Conservation (phyloP, 805 yeast genomes). For the Pichia scutulata region DNA sequence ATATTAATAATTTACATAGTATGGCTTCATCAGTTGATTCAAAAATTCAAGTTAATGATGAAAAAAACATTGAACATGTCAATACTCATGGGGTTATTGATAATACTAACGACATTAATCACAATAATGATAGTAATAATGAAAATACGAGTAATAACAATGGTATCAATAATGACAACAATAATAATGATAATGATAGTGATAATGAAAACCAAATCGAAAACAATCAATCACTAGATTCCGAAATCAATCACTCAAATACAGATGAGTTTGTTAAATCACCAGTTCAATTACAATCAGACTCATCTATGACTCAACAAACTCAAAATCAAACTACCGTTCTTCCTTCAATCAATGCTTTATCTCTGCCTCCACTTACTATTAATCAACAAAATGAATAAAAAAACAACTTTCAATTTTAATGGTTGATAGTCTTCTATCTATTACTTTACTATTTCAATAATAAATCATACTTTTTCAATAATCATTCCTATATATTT, state of each 20-base stretch:
- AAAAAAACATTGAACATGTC: neutral
- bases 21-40: neutral
- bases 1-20: neutral
- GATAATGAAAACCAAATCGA: neutral
- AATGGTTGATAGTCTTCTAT: neutral
- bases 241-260: neutral
- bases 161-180: neutral
- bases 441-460: neutral
- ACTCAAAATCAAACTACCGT: neutral
- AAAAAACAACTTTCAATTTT: too few species aligned
- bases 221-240: neutral
- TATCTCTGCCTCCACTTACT: slow-evolving; percentile 27
- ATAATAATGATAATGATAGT: neutral
- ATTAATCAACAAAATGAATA: slow-evolving; percentile 21
- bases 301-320: neutral
- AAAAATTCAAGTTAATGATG: slow-evolving; percentile 8
- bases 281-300: slow-evolving; percentile 1
- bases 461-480: neutral
- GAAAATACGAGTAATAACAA: neutral
- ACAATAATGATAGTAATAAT: neutral
- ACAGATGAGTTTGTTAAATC: neutral
- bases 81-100: neutral
- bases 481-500: neutral
- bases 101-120: neutral
- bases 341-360: slow-evolving; percentile 24